Conservation (phyloP, 2,329 filamentous ascomycete genomes). For the Scleromitrula shiraiana region DNA sequence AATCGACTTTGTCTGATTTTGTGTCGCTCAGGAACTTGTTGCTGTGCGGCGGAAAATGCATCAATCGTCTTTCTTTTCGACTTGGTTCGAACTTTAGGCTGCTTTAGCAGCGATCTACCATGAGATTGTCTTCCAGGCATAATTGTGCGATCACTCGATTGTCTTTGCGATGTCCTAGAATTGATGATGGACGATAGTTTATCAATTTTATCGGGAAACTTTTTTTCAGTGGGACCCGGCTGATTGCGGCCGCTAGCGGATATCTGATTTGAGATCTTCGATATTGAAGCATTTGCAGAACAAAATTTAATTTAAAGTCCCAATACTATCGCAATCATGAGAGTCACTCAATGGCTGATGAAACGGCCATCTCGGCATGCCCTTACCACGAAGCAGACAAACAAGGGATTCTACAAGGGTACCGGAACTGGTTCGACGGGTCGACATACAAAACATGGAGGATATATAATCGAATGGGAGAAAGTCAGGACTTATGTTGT, state of each 20-base stretch:
- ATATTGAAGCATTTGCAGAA: constrained; percentile 7
- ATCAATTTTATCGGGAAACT: constrained; percentile 20
- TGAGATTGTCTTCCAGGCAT: constrained; percentile 32
- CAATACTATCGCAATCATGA: constrained; percentile 39
- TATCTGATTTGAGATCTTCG: neutral
- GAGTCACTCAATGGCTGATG: constrained; percentile 59
- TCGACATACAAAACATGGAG: constrained; percentile 72
- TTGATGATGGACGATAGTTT: constrained; percentile 4
- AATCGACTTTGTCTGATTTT: constrained; percentile 50
- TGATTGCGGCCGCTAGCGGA: constrained; percentile 18
- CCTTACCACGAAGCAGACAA: constrained; percentile 88
- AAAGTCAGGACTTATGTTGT: constrained; percentile 90
- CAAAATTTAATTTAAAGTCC: neutral
- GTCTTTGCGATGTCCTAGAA: constrained; percentile 4
- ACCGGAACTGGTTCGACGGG: constrained; percentile 85
- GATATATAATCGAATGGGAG: constrained; percentile 73
- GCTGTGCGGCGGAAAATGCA: constrained; percentile 57
- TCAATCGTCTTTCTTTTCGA: constrained; percentile 41
- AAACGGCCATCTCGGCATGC: constrained; percentile 64
- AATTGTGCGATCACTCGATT: constrained; percentile 7
- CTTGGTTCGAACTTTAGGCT: constrained; percentile 34
- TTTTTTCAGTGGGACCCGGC: constrained; percentile 13
- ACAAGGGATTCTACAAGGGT: constrained; percentile 95
- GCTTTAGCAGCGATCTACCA: constrained; percentile 25
- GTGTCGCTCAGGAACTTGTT: constrained; percentile 42